phyloP scores from a whole-genome alignment of 345 rosid species.

The Syzygium grande region DNA sequence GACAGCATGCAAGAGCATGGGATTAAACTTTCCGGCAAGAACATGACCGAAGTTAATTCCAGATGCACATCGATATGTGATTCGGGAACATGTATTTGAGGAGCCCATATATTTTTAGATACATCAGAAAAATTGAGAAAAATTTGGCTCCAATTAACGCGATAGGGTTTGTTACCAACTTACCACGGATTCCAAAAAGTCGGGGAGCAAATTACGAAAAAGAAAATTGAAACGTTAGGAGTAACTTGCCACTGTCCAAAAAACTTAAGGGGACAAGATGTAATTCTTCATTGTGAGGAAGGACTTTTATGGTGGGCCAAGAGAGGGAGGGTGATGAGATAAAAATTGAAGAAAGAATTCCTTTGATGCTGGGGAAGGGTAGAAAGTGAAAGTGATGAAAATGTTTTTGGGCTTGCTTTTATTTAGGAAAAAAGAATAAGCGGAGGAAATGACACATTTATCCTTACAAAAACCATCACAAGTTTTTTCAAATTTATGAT shows the following conservation, averaged over 20 bases:
- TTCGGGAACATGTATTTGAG: neutral
- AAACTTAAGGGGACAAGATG: neutral
- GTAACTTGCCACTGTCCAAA: neutral
- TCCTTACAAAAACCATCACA: too few relatives aligned
- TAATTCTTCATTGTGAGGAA: neutral
- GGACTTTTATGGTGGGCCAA: neutral
- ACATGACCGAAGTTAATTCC: neutral
- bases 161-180: neutral
- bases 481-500: too few relatives aligned
- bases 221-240: neutral
- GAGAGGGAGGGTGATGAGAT: neutral
- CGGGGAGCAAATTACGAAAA: rapidly evolving
- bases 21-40: neutral
- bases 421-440: neutral
- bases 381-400: neutral
- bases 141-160: neutral
- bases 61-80: neutral
- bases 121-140: too few relatives aligned
- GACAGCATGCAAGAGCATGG: neutral
- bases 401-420: neutral
- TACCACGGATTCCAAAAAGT: neutral
- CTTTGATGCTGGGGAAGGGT: neutral
- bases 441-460: too few relatives aligned
- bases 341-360: neutral
- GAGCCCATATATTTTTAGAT: neutral